Percentiles rank a stretch among this genome's conserved stretches.
phyloP scores from a whole-genome alignment of 2,329 filamentous ascomycete genomes.

The Hypoxylon sp. region DNA sequence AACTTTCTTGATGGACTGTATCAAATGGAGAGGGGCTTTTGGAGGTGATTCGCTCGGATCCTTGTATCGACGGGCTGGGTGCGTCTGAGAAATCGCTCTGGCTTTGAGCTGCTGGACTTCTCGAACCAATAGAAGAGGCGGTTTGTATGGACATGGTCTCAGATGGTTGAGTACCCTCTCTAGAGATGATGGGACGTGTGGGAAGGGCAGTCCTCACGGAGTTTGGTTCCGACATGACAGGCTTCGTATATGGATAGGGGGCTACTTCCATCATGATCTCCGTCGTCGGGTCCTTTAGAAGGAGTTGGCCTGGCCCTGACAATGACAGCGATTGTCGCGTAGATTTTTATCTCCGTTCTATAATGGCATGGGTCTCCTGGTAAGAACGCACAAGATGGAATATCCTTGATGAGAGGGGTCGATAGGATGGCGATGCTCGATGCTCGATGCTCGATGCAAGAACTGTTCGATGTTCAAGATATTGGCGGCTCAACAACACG shows the following conservation, averaged over 20 bases:
- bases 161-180: constrained; percentile 47
- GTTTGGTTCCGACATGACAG: constrained; percentile 46
- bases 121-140: constrained; percentile 47
- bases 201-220: constrained; percentile 52
- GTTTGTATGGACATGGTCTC: constrained; percentile 43
- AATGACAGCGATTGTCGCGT: constrained; percentile 27
- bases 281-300: constrained; percentile 20
- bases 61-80: constrained; percentile 51
- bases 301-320: constrained; percentile 18
- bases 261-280: constrained; percentile 49
- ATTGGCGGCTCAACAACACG: constrained; percentile 27
- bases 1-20: constrained; percentile 43
- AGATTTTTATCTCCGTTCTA: constrained; percentile 21
- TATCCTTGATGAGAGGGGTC: constrained; percentile 10
- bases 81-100: constrained; percentile 49
- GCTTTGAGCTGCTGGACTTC: constrained; percentile 50
- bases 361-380: constrained; percentile 26
- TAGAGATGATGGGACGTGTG: constrained; percentile 50
- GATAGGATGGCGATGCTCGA: constrained; percentile 24
- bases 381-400: constrained; percentile 17
- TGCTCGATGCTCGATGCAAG: constrained; percentile 20
- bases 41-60: constrained; percentile 51
- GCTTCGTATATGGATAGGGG: constrained; percentile 42
- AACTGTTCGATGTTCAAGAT: constrained; percentile 28
- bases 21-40: constrained; percentile 54